phyloP scores from a whole-genome alignment of 305 asterid species.

The Solanum hybrid region DNA sequence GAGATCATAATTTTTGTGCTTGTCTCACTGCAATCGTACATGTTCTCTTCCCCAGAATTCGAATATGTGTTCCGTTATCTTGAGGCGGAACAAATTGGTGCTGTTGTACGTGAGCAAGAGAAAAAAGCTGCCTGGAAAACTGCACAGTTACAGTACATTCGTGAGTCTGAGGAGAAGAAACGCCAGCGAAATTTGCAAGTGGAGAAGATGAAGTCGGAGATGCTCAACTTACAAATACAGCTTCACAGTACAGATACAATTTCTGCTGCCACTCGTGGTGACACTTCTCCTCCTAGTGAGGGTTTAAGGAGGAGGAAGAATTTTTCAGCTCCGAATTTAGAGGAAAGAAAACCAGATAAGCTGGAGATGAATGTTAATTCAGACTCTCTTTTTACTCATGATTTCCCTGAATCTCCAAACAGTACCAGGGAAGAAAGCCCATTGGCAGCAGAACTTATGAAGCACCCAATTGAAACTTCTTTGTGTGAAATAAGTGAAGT shows the following conservation, averaged over 20 bases:
- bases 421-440: slow-evolving; percentile 42
- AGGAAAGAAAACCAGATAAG: slow-evolving; percentile 42
- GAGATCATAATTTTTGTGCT: slow-evolving; percentile 88
- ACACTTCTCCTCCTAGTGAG: slow-evolving; percentile 51
- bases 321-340: slow-evolving; percentile 31
- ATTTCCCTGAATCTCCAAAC: slow-evolving; percentile 55
- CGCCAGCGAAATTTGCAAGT: slow-evolving; percentile 87
- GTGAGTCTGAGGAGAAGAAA: slow-evolving; percentile 88
- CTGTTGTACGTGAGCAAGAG: slow-evolving; percentile 95
- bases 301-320: slow-evolving; percentile 59
- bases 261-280: slow-evolving; percentile 38
- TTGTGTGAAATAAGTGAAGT: slow-evolving; percentile 69
- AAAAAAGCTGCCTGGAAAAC: slow-evolving; percentile 96
- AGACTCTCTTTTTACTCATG: slow-evolving; percentile 37
- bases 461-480: slow-evolving; percentile 38
- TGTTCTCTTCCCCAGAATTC: slow-evolving; percentile 93
- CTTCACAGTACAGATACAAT: slow-evolving; percentile 71
- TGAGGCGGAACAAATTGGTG: slow-evolving; percentile 99
- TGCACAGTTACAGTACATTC: slow-evolving; percentile 82
- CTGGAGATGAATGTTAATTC: slow-evolving; percentile 34
- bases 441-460: slow-evolving; percentile 37
- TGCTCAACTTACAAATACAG: slow-evolving; percentile 92
- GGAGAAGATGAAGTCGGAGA: slow-evolving; percentile 99
- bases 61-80: slow-evolving; percentile 97
- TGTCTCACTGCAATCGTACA: slow-evolving; percentile 91